phyloP scores from a whole-genome alignment of 257 asterid genomes.

The Galeopsis tetrahit region DNA sequence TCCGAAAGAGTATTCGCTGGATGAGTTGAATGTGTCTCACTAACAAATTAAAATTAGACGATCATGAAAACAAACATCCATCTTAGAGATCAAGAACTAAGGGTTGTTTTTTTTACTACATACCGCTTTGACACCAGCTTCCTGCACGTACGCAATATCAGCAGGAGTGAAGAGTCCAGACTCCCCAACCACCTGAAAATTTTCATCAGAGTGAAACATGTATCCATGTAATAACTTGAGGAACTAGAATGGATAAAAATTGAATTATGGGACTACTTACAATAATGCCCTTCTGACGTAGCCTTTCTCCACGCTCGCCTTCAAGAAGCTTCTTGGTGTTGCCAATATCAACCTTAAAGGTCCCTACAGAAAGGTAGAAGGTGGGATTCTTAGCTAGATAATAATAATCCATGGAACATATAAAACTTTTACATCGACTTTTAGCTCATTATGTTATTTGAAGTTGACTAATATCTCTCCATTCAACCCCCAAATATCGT shows the following conservation, averaged over 20 bases:
- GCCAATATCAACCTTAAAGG: constrained; percentile 86
- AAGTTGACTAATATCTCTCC: not conserved
- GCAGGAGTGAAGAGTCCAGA: constrained; percentile 95
- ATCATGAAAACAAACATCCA: too few relatives aligned
- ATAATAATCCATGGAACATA: not conserved
- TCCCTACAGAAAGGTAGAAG: constrained; percentile 52
- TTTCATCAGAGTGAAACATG: not conserved
- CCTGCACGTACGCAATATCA: constrained; percentile 86
- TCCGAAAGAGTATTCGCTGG: not conserved
- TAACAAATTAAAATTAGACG: too few relatives aligned
- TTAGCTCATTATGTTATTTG: not conserved
- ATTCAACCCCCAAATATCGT: not conserved
- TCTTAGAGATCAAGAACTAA: too few relatives aligned
- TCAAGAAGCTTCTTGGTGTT: constrained; percentile 84
- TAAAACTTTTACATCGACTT: not conserved
- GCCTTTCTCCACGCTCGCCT: constrained; percentile 83
- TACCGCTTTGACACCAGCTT: constrained; percentile 90
- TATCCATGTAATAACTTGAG: not conserved
- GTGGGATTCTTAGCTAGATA: constrained; percentile 15
- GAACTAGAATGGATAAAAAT: not conserved
- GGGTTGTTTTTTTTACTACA: constrained; percentile 11
- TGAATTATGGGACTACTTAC: constrained; percentile 45
- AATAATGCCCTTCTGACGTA: constrained; percentile 64
- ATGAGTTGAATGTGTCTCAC: not conserved
- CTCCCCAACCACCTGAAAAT: constrained; percentile 88